Conservation (phyloP, 1,139 yeast genomes). For the Suhomyces wounanorum region DNA sequence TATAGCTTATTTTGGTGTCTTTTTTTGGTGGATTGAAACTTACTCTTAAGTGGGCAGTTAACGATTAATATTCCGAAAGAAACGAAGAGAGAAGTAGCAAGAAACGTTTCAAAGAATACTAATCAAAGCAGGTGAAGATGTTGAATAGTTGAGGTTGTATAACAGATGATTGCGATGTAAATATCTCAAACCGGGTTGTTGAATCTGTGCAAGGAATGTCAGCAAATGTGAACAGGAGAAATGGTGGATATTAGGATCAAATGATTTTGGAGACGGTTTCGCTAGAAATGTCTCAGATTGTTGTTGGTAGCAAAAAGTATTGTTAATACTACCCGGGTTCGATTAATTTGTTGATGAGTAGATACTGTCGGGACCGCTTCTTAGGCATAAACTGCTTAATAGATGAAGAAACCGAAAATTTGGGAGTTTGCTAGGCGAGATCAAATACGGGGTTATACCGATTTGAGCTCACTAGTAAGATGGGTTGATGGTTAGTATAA, state of each 20-base stretch:
- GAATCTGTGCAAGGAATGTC: constrained; percentile 14
- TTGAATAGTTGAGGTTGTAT: neutral
- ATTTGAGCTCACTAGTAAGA: neutral
- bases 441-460: constrained; percentile 3
- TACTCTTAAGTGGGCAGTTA: constrained; percentile 33
- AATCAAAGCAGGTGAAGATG: constrained; percentile 8
- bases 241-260: constrained; percentile 11
- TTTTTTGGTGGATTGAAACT: constrained; percentile 44
- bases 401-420: constrained; percentile 1
- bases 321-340: constrained; percentile 48
- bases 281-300: constrained; percentile 11
- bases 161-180: neutral
- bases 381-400: constrained; percentile 41
- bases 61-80: constrained; percentile 27
- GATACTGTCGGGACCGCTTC: constrained; percentile 47
- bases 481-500: neutral
- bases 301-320: neutral
- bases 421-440: neutral
- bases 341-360: constrained; percentile 30
- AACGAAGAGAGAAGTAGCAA: constrained; percentile 55
- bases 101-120: constrained; percentile 45
- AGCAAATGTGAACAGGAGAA: constrained; percentile 17
- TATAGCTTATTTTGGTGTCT: constrained; percentile 9
- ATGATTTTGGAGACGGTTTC: constrained; percentile 8
- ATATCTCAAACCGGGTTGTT: neutral